phyloP scores from a whole-genome alignment of 1,139 yeast species.

The Zhuliangozyma parablackwelliae region DNA sequence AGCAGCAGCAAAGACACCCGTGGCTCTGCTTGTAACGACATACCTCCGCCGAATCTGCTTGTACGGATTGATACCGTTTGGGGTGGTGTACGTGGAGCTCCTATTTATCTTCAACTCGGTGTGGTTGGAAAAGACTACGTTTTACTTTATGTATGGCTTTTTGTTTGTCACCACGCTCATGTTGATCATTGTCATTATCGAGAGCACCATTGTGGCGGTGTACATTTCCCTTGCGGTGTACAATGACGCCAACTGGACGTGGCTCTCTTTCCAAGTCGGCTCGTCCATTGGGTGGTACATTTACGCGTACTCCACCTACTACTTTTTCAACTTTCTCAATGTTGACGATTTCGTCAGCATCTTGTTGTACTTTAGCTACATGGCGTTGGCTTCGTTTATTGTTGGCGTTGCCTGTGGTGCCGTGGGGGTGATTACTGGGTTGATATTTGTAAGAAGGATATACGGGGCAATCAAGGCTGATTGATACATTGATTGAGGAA shows the following conservation, averaged over 20 bases:
- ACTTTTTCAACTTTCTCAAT: slow-evolving; percentile 52
- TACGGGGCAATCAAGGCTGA: slow-evolving; percentile 59
- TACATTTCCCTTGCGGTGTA: slow-evolving; percentile 56
- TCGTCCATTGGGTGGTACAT: slow-evolving; percentile 71
- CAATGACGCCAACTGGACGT: slow-evolving; percentile 74
- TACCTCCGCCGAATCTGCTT: slow-evolving; percentile 18
- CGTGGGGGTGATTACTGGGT: slow-evolving; percentile 63
- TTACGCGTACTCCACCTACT: slow-evolving; percentile 63
- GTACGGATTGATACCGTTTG: slow-evolving; percentile 73
- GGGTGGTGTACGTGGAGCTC: slow-evolving; percentile 76
- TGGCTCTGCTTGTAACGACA: not conserved
- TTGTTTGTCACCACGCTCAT: slow-evolving; percentile 58
- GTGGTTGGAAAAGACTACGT: slow-evolving; percentile 78
- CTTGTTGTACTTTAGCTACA: slow-evolving; percentile 67
- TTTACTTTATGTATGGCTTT: slow-evolving; percentile 78
- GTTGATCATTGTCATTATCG: slow-evolving; percentile 57
- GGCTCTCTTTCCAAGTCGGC: slow-evolving; percentile 75
- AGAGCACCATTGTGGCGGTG: slow-evolving; percentile 69
- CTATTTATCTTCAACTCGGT: slow-evolving; percentile 69
- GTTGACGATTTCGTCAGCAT: slow-evolving; percentile 67
- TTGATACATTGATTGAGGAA: too few species aligned
- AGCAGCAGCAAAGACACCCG: not conserved
- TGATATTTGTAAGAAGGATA: slow-evolving; percentile 53
- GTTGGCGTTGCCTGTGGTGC: slow-evolving; percentile 76
- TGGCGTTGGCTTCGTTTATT: slow-evolving; percentile 58